Evolutionary conservation across 805 yeast genomes (phyloP).

Genomic region (Ogataea populi-albae): DNA sequence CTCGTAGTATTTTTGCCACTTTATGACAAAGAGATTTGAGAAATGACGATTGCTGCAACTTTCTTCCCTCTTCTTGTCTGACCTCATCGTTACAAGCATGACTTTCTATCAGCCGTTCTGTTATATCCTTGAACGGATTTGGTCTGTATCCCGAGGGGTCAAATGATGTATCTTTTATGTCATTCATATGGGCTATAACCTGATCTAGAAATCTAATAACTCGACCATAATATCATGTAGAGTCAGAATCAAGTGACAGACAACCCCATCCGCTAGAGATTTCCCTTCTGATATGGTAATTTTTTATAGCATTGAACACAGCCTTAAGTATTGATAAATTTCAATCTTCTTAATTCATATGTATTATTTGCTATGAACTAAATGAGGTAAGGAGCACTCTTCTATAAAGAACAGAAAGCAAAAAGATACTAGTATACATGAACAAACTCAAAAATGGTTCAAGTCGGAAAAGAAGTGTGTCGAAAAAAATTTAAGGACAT

Average conservation of each 20-base stretch:
- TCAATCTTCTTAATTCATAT: not conserved
- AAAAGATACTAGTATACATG: too few relatives aligned
- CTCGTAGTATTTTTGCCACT: slow-evolving; percentile 32
- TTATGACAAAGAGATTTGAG: slow-evolving; percentile 2
- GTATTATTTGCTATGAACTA: too few relatives aligned
- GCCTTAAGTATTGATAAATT: not conserved
- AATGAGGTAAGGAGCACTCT: too few relatives aligned
- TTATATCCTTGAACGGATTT: slow-evolving; percentile 29
- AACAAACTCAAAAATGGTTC: too few relatives aligned
- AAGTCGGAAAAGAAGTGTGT: too few relatives aligned
- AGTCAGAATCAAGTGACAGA: too few relatives aligned
- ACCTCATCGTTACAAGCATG: slow-evolving; percentile 6
- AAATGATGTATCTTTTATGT: slow-evolving; percentile 20
- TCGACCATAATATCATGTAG: too few relatives aligned
- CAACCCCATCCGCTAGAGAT: too few relatives aligned
- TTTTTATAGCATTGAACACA: slow-evolving; percentile 1
- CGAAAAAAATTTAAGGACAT: slow-evolving; percentile 15
- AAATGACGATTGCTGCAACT: slow-evolving; percentile 2
- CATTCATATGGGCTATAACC: too few relatives aligned
- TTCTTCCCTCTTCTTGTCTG: not conserved
- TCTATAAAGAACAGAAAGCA: too few relatives aligned
- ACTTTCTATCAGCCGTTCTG: slow-evolving; percentile 20
- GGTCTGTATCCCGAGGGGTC: slow-evolving; percentile 17
- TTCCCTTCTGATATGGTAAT: slow-evolving; percentile 6
- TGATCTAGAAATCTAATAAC: too few relatives aligned